Evolutionary conservation across 192 early-diverging fungal species (phyloP).

Genomic region (Cetraspora pellucida): DNA sequence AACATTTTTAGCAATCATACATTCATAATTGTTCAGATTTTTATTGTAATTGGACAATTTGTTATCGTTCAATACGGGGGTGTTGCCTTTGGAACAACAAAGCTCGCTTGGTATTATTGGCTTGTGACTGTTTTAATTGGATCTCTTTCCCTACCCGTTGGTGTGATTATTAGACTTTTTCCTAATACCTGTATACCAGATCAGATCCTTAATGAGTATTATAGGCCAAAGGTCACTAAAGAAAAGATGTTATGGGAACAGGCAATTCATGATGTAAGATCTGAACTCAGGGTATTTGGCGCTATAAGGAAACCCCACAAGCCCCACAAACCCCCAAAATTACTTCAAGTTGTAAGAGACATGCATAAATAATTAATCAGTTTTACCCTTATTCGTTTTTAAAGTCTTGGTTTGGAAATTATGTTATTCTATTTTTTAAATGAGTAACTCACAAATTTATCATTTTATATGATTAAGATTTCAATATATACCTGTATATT

Average conservation of each 20-base stretch:
- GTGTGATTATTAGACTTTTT: slow-evolving; percentile 74
- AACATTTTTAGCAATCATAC: slow-evolving; percentile 79
- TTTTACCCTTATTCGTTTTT: too few relatives aligned
- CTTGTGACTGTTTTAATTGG: slow-evolving; percentile 77
- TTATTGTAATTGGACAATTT: slow-evolving; percentile 75
- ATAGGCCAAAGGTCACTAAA: slow-evolving; percentile 35
- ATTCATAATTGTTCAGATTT: slow-evolving; percentile 76
- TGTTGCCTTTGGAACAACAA: slow-evolving; percentile 81
- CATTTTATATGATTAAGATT: too few relatives aligned
- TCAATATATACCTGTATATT: too few relatives aligned
- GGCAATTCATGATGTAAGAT: too few relatives aligned
- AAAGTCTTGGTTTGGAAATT: too few relatives aligned
- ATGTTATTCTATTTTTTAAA: too few relatives aligned
- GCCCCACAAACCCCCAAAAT: too few relatives aligned
- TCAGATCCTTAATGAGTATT: slow-evolving; percentile 38
- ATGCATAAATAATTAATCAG: too few relatives aligned
- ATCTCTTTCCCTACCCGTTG: slow-evolving; percentile 78
- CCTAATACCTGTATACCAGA: slow-evolving; percentile 65
- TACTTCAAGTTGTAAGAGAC: too few relatives aligned
- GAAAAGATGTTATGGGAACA: slow-evolving; percentile 37
- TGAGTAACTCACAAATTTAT: too few relatives aligned
- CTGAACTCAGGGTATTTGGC: too few relatives aligned
- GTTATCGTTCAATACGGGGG: slow-evolving; percentile 89
- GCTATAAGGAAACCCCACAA: too few relatives aligned
- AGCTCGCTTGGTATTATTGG: slow-evolving; percentile 75